Base-by-base conservation (phyloP, 2,329 filamentous ascomycete genomes). In the Cercospora citrullina region DNA sequence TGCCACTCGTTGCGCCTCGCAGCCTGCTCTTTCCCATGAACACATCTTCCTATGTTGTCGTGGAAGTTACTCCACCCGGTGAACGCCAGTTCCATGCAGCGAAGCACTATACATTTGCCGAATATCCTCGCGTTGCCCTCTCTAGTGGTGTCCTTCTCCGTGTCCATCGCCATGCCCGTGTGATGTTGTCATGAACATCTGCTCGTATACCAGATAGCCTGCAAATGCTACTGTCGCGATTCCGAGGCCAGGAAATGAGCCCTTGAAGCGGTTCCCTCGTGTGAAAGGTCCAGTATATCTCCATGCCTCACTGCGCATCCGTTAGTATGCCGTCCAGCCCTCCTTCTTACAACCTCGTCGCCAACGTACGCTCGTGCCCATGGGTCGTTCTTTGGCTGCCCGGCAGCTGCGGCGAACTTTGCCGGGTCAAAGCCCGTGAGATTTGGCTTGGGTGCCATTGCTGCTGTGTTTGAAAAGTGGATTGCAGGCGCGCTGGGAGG, bases 381-480 rank as follows among this genome's bases (percentile, higher is more conserved):
- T 69, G 88, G 88, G 77, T 90, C 88, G 74, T 83, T 84, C 72
- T 85, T 85, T 69, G 83, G 83, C 73, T 82, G 86, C 72, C 88
- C 87, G 74, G 91, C 84, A 57, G 93, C 86, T 71, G 87, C 88
- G 79, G 89, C 91, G 81, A 94, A 90, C 81, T 92, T 91, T 79
- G 88, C 88, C 77, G 93, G 86, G 84, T 95, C 90, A 86, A 98
- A 98, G 83, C 94, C 94, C 76, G 94, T 97, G 81, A 96, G 88
- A 86, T 92, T 93, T 78, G 87, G 85, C 71, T 63, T 78, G 31
- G 74, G 74, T 74, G 85, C 80, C 85, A 87, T 87, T 76, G 74
- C 80, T 73, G 70, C 71, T 70, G 21, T 66, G 75, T 69, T 9
- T 9, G 31, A 10, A 39, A 14, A 23, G 51, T 57, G 64, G 8